phyloP scores from a whole-genome alignment of 164 flowering plant species.

The Dillenia turbinata region DNA sequence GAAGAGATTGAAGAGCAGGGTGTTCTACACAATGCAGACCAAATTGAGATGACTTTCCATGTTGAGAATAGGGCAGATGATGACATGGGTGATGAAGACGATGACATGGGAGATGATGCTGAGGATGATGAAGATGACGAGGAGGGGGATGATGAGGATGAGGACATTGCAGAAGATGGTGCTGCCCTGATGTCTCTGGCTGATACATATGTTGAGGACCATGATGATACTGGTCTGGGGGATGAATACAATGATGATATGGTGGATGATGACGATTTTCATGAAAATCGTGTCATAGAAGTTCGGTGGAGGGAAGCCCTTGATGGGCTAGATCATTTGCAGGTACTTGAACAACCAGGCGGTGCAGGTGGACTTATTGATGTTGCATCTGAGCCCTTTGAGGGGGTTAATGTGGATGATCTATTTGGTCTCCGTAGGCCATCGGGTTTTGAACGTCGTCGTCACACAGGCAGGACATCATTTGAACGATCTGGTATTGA shows the following conservation, averaged over 20 bases:
- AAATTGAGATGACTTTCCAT: slow-evolving; percentile 66
- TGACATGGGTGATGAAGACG: slow-evolving; percentile 86
- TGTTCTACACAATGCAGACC: slow-evolving; percentile 35
- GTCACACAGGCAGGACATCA: slow-evolving; percentile 52
- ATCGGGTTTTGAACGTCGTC: slow-evolving; percentile 72
- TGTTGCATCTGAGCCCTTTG: slow-evolving; percentile 83
- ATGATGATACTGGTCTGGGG: slow-evolving; percentile 83
- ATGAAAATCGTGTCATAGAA: slow-evolving; percentile 82
- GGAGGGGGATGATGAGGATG: slow-evolving; percentile 80
- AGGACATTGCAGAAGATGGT: slow-evolving; percentile 87
- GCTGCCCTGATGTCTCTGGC: slow-evolving; percentile 82
- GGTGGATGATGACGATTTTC: slow-evolving; percentile 89
- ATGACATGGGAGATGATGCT: slow-evolving; percentile 85
- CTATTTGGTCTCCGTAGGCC: slow-evolving; percentile 77
- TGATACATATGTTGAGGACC: slow-evolving; percentile 93
- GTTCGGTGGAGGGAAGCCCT: slow-evolving; percentile 93
- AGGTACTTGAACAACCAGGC: slow-evolving; percentile 86
- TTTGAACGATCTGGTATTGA: slow-evolving; percentile 63
- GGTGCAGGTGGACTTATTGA: slow-evolving; percentile 61
- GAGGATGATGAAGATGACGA: slow-evolving; percentile 86
- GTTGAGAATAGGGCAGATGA: slow-evolving; percentile 70
- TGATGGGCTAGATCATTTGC: slow-evolving; percentile 83
- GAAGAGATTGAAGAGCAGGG: slow-evolving; percentile 73
- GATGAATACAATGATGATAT: slow-evolving; percentile 88
- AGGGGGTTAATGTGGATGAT: slow-evolving; percentile 89